Evolutionary conservation across 768 basidiomycete genomes (phyloP), one percentile per base, ranked within the genome.

Genomic region (Suillus placidus): DNA sequence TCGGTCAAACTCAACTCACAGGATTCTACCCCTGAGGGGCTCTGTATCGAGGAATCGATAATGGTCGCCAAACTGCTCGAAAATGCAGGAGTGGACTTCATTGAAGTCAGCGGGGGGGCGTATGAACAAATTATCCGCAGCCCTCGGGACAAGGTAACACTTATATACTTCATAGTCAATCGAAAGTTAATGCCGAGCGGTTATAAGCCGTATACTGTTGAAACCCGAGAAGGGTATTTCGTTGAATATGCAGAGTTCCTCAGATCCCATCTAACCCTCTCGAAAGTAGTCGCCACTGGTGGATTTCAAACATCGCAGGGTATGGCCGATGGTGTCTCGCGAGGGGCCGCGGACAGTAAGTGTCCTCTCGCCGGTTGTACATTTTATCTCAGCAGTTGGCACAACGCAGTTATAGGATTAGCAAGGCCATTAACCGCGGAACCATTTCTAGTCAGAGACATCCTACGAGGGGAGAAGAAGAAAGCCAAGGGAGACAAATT

Each of bases 101-200:
- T 82, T 32, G 81, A 82, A 66, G 71, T 82, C 56, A 78, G 74
- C 6, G 81, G 81, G n/a, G 77, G 79, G 23, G 76, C 74, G 0
- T 81, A 80, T 62, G 77, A 80, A 55, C 68, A 65, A 38, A 69
- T n/a, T 7, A 26, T 45, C 7, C 40, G 52, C 62, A 1, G n/a
- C 10, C 38, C 23, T 40, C 63, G 61, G 49, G 67, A 61, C 3
- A 65, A 42, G 49, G 76, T 72, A 43, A 34, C 66, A 26, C n/a
- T 40, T 1, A 23, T 67, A 64, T 6, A 10, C 23, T 12, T 30
- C 18, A 12, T 30, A 30, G 3, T 40, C 16, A 30, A 20, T 20
- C 18, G 10, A 42, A 14, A 60, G 26, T 20, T 60, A 16, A 60
- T 20, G 18, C 8, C 18, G 26, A 20, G 38, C 38, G 38, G 30